phyloP scores from a whole-genome alignment of 2,329 filamentous ascomycete species.

The Fusarium algeriense region DNA sequence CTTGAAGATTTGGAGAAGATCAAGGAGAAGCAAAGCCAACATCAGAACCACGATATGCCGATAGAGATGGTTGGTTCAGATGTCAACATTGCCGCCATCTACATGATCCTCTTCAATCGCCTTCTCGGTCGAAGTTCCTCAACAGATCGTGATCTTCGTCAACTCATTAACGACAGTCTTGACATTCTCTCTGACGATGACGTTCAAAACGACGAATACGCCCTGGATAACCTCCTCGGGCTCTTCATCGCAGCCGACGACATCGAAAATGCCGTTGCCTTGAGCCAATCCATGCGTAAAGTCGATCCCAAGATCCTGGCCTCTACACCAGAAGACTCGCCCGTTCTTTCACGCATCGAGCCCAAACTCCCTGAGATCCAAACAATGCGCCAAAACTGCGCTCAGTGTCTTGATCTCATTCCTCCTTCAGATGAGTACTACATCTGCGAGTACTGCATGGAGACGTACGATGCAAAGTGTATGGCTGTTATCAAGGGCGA shows the following conservation, averaged over 20 bases:
- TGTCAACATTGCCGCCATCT: constrained; percentile 57
- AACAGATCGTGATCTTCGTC: constrained; percentile 48
- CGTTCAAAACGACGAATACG: constrained; percentile 57
- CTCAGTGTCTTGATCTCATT: constrained; percentile 55
- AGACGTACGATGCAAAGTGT: constrained; percentile 55
- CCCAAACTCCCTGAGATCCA: constrained; percentile 55
- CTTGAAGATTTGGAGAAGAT: constrained; percentile 53
- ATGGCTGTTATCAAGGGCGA: constrained; percentile 49
- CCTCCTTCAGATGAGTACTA: constrained; percentile 48
- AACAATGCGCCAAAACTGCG: constrained; percentile 52
- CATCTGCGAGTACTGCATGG: constrained; percentile 56
- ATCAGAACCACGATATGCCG: constrained; percentile 56
- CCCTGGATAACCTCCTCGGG: constrained; percentile 56
- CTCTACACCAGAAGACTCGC: constrained; percentile 47
- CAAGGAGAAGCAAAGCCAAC: constrained; percentile 53
- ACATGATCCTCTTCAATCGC: constrained; percentile 55
- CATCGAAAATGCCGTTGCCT: constrained; percentile 51
- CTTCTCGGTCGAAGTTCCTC: constrained; percentile 47
- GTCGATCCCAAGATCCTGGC: constrained; percentile 49
- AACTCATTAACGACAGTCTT: constrained; percentile 54
- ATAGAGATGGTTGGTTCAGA: constrained; percentile 57
- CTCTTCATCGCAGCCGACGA: constrained; percentile 56
- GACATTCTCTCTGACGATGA: constrained; percentile 56
- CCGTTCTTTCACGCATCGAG: constrained; percentile 46
- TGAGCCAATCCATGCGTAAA: constrained; percentile 56